A percentile compares a stretch with the other conserved stretches of the same genome.
phyloP scores from a whole-genome alignment of 352 stramenopile genomes.

The Phytopythium kandeliae region DNA sequence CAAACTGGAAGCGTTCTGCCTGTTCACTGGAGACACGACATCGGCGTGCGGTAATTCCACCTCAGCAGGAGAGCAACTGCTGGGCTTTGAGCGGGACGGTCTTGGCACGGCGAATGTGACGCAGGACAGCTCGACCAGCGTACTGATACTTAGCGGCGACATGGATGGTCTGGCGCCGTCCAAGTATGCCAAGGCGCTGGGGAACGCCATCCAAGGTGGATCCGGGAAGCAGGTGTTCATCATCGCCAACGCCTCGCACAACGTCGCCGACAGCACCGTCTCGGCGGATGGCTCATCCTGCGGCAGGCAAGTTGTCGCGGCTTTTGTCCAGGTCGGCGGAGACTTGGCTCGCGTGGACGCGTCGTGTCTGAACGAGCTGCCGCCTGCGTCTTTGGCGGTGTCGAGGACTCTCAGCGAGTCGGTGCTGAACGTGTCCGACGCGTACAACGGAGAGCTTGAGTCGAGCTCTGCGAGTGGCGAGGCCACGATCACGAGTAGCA shows the following conservation, averaged over 20 bases:
- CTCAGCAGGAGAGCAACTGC: slow-evolving; percentile 1
- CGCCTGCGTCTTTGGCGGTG: slow-evolving; percentile 26
- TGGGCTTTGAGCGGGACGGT: slow-evolving; percentile 31
- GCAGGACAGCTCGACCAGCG: slow-evolving; percentile 28
- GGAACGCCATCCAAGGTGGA: slow-evolving; percentile 23
- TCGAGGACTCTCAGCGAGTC: slow-evolving; percentile 20
- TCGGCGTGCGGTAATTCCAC: slow-evolving; percentile 23
- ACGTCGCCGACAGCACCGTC: slow-evolving; percentile 26
- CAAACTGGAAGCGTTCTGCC: slow-evolving; percentile 49
- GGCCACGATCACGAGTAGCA: slow-evolving; percentile 7
- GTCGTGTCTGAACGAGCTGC: slow-evolving; percentile 38
- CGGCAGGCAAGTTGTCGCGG: slow-evolving; percentile 44
- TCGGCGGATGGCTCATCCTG: slow-evolving; percentile 36
- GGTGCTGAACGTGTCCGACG: slow-evolving; percentile 40
- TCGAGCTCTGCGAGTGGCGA: slow-evolving; percentile 2
- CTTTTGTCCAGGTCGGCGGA: slow-evolving; percentile 38
- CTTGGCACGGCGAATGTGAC: slow-evolving; percentile 24
- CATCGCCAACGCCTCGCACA: slow-evolving; percentile 31
- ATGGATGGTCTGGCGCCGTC: slow-evolving; percentile 37
- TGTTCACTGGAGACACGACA: slow-evolving; percentile 43
- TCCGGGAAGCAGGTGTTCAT: slow-evolving; percentile 41
- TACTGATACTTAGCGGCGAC: slow-evolving; percentile 46
- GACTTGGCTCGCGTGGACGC: slow-evolving; percentile 44
- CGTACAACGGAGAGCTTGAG: slow-evolving; percentile 36
- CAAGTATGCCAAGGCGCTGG: slow-evolving; percentile 37